phyloP scores from a whole-genome alignment of 768 basidiomycete species.

The Hysterangium stoloniferum region DNA sequence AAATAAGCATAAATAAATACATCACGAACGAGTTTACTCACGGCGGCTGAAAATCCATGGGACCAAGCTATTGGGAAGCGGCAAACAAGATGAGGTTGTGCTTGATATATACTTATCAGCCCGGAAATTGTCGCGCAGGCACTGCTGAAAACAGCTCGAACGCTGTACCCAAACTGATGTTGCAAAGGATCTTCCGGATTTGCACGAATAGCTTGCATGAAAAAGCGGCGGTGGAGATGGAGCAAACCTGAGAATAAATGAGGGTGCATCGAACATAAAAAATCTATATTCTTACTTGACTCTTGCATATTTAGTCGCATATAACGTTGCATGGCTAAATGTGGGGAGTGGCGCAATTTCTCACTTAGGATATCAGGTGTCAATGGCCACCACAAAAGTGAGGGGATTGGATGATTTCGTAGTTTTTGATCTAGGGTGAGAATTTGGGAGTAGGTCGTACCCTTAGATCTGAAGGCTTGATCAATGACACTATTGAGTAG shows the following conservation, averaged over 20 bases:
- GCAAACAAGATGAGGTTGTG: slow-evolving; percentile 53
- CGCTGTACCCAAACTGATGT: slow-evolving; percentile 64
- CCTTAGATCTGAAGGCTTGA: slow-evolving; percentile 11
- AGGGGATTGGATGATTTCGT: slow-evolving; percentile 44
- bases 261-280: not conserved
- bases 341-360: slow-evolving; percentile 6
- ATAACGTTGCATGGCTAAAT: slow-evolving; percentile 9
- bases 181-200: slow-evolving; percentile 68
- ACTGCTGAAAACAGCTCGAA: slow-evolving; percentile 67
- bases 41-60: slow-evolving; percentile 53
- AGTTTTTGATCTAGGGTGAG: slow-evolving; percentile 59
- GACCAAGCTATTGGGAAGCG: slow-evolving; percentile 51
- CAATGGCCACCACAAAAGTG: slow-evolving; percentile 8
- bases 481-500: slow-evolving; percentile 9
- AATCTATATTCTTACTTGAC: not conserved
- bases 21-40: slow-evolving; percentile 26
- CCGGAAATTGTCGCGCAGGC: slow-evolving; percentile 63
- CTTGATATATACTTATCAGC: slow-evolving; percentile 59
- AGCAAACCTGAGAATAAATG: slow-evolving; percentile 40
- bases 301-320: slow-evolving; percentile 11
- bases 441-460: slow-evolving; percentile 52
- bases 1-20: slow-evolving; percentile 33
- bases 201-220: slow-evolving; percentile 64
- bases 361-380: slow-evolving; percentile 4
- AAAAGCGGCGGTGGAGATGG: slow-evolving; percentile 68